Percentiles rank a stretch among this genome's conserved stretches.
Conservation (phyloP, 2,329 filamentous ascomycete species). For the Clonostachys byssicola region DNA sequence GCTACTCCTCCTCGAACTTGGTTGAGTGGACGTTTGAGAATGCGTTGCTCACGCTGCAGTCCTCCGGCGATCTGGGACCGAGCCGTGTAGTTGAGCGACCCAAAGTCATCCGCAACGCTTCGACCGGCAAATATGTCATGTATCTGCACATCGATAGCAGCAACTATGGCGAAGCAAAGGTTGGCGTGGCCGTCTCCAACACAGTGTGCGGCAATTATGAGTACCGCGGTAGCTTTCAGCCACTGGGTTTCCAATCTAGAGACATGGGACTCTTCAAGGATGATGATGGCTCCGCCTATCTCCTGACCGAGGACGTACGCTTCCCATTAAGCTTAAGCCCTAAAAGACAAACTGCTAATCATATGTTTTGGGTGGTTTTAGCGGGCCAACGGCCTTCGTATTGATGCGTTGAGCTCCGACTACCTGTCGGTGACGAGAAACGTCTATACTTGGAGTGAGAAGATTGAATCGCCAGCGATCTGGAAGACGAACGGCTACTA, state of each 20-base stretch:
- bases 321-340: neutral
- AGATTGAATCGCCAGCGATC: constrained; percentile 59
- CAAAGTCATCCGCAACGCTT: constrained; percentile 64
- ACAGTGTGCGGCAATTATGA: constrained; percentile 57
- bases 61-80: constrained; percentile 52
- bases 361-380: neutral
- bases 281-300: constrained; percentile 54
- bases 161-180: constrained; percentile 59
- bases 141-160: constrained; percentile 64
- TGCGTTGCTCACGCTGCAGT: constrained; percentile 49
- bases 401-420: constrained; percentile 50
- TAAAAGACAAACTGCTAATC: neutral
- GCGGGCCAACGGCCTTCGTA: constrained; percentile 54
- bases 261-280: constrained; percentile 61
- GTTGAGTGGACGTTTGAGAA: constrained; percentile 61
- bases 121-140: constrained; percentile 61
- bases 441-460: constrained; percentile 46
- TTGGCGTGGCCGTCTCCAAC: constrained; percentile 57
- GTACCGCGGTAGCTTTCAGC: constrained; percentile 25
- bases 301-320: constrained; percentile 59
- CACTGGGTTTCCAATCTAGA: constrained; percentile 32
- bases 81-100: constrained; percentile 62
- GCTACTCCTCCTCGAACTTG: constrained; percentile 59
- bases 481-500: constrained; percentile 56
- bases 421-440: constrained; percentile 46